Base-by-base conservation (phyloP, 352 stramenopile species). In the Pythium pyrilobum region DNA sequence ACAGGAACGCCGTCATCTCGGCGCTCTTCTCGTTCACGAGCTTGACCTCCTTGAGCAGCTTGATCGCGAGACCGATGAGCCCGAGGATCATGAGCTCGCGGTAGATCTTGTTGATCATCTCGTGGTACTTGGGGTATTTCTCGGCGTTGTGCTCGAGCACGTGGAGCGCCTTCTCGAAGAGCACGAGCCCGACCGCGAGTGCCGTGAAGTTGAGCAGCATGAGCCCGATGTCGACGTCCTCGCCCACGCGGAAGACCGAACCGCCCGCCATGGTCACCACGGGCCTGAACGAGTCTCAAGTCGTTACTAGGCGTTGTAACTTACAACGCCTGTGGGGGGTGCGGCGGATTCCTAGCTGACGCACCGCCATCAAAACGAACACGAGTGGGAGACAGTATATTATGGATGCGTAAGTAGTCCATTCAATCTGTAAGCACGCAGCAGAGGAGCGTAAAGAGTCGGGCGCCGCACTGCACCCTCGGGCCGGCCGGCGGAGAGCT, bases 51-150 rank as follows among this genome's bases (percentile, higher is more conserved):
- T 69, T 59, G 43, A 66, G 48, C 21, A 68, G 45, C 46, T 74
- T 74, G 62, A 74, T 65, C 4, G 57, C 33, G 23, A 74, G 49
- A 20, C 57, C 57, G 43, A 74, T 66, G 23, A 74, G 43, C 0
- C 66, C 66, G 24, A 66, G 51, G 23, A 66, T 66, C 58, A 66
- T 66, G 50, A 66, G 58, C 38, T 66, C 59, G 15, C 58, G 49
- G 21, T 52, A 86, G 8, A 64, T 67, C 37, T 87, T 87, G 11
- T 62, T 71, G 18, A 86, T 55, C 67, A 88, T 88, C 27, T 85
- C 66, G 40, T 79, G 47, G 50, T 84, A 87, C 57, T 85, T 87
- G 21, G 70, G 68, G 44, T 76, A 81, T 24, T 52, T 60, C 1
- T 65, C 34, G 21, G 81, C 51, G 39, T 72, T 59, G 50, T 82